A percentile compares a stretch with the other conserved stretches of the same genome.
Conservation (phyloP, 2,329 filamentous ascomycete species). For the Penicillium aurantiogriseum region DNA sequence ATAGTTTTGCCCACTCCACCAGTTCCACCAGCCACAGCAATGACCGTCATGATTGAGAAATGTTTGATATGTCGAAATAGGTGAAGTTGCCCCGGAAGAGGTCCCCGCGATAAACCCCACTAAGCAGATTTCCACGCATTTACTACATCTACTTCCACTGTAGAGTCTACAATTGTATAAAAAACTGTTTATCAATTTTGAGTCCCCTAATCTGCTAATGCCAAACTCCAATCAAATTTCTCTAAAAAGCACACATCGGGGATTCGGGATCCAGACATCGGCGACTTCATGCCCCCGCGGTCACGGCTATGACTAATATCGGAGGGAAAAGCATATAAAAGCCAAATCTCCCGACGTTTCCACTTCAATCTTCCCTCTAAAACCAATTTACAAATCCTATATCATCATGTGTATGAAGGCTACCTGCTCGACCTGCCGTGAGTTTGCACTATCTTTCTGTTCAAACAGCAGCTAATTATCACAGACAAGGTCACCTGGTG, state of each 20-base stretch:
- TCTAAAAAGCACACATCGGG: conserved; percentile 15
- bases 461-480: conserved; percentile 7
- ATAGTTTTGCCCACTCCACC: conserved; percentile 49
- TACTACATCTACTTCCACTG: not conserved
- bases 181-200: not conserved
- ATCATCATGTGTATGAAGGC: conserved; percentile 64
- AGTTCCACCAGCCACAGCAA: conserved; percentile 51
- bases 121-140: not conserved
- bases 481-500: conserved; percentile 62
- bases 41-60: conserved; percentile 35
- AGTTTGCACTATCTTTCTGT: conserved; percentile 29
- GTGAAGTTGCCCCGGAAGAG: not conserved
- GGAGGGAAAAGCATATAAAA: conserved; percentile 19
- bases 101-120: conserved; percentile 6
- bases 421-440: conserved; percentile 63
- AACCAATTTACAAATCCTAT: not conserved
- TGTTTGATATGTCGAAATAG: not conserved
- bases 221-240: not conserved
- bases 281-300: conserved; percentile 10
- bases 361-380: not conserved
- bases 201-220: not conserved
- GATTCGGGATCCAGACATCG: conserved; percentile 27
- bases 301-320: conserved; percentile 24
- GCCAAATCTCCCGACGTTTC: conserved; percentile 1
- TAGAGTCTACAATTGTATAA: not conserved